These are phyloP conservation scores for Peniophora sp. DNA, from an alignment of 1,284 basidiomycete genomes.

Conservation along the genomic window DNA sequence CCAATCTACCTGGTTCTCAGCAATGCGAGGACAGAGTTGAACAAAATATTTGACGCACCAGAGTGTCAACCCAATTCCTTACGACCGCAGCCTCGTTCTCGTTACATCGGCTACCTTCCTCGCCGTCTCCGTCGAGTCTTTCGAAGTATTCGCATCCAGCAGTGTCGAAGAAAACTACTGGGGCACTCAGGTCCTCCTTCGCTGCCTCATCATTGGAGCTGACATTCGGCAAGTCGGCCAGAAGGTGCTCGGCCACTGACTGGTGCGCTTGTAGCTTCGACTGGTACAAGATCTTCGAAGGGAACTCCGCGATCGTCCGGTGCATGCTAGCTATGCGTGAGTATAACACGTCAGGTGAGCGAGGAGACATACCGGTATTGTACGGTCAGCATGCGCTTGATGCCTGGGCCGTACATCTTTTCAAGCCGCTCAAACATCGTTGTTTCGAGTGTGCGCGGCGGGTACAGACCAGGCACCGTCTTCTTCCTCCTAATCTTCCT, in stretches of 20 bases:
- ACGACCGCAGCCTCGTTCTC: slow-evolving; percentile 90
- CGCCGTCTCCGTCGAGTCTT: slow-evolving; percentile 53
- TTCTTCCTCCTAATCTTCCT: not conserved
- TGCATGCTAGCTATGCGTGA: slow-evolving; percentile 63
- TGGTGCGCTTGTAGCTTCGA: slow-evolving; percentile 64
- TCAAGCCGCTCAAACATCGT: slow-evolving; percentile 92
- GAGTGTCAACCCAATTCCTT: slow-evolving; percentile 68
- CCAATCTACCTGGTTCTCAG: slow-evolving; percentile 39
- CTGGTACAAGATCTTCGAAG: slow-evolving; percentile 77
- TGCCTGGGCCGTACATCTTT: slow-evolving; percentile 72
- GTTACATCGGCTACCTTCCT: slow-evolving; percentile 86
- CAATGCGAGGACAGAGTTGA: not conserved
- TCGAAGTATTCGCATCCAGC: slow-evolving; percentile 91
- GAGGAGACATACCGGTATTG: slow-evolving; percentile 68
- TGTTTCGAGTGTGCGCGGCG: slow-evolving; percentile 74
- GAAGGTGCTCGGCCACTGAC: slow-evolving; percentile 64
- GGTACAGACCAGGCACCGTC: slow-evolving; percentile 31
- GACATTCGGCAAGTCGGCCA: slow-evolving; percentile 62
- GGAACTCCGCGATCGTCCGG: slow-evolving; percentile 78
- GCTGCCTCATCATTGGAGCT: slow-evolving; percentile 49
- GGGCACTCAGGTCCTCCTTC: slow-evolving; percentile 64
- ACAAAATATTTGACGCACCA: slow-evolving; percentile 42
- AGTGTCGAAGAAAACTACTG: slow-evolving; percentile 92
- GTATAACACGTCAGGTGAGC: not conserved
- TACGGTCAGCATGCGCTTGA: slow-evolving; percentile 82